Evolutionary conservation across 345 rosid species (phyloP).

Genomic region (Gossypium australe): DNA sequence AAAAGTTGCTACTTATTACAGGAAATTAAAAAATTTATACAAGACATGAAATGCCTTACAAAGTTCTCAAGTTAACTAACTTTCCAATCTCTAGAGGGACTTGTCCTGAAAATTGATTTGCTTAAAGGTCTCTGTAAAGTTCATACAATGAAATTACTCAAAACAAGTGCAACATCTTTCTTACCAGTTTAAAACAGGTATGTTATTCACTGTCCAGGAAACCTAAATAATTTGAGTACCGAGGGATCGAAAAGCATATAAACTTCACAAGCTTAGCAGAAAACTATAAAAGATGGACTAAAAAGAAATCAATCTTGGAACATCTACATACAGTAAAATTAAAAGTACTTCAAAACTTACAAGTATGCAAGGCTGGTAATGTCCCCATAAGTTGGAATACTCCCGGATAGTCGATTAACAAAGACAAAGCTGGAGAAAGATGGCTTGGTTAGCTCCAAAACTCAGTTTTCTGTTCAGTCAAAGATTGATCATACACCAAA

Average conservation of each 20-base stretch:
- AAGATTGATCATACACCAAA: conserved; percentile 5
- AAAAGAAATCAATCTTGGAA: not conserved
- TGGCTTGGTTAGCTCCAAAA: not conserved
- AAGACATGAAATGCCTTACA: conserved; percentile 33
- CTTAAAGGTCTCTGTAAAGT: conserved; percentile 49
- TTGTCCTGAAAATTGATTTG: conserved; percentile 50
- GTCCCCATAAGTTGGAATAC: conserved; percentile 46
- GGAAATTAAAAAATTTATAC: not conserved
- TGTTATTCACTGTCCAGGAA: not conserved
- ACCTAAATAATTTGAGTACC: not conserved
- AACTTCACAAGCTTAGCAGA: not conserved
- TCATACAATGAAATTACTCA: not conserved
- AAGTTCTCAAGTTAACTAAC: conserved; percentile 33
- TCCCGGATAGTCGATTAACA: conserved; percentile 52
- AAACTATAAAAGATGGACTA: not conserved
- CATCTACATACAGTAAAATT: not conserved
- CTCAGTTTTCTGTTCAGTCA: not conserved
- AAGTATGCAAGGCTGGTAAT: conserved; percentile 39
- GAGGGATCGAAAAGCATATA: not conserved
- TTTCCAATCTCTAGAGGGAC: conserved; percentile 53
- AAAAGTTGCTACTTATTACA: not conserved
- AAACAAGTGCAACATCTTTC: not conserved
- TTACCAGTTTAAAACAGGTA: not conserved
- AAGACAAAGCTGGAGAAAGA: conserved; percentile 37
- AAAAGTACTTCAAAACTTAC: conserved; percentile 29